These are phyloP conservation scores for Cercospora sp. DNA, from an alignment of 2,329 filamentous ascomycete species.

Conservation along the genomic window DNA sequence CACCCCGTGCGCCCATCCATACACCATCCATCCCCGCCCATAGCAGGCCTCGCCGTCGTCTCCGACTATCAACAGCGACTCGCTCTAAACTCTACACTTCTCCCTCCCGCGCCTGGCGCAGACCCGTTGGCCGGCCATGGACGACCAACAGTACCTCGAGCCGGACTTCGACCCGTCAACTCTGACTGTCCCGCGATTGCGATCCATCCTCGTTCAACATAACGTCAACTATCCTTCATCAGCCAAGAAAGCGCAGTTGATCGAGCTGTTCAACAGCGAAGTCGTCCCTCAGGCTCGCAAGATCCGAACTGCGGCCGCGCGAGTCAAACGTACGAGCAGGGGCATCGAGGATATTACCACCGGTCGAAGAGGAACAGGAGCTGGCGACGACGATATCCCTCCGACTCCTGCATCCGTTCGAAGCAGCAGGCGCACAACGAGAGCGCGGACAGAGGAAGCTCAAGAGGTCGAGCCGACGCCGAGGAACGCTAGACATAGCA, in stretches of 20 bases:
- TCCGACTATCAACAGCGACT: neutral
- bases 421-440: conserved; percentile 34
- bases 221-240: conserved; percentile 81
- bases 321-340: conserved; percentile 80
- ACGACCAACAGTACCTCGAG: conserved; percentile 80
- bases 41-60: neutral
- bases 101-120: neutral
- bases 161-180: conserved; percentile 79
- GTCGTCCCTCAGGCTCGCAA: conserved; percentile 76
- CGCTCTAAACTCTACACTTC: neutral
- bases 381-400: conserved; percentile 55
- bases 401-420: conserved; percentile 39
- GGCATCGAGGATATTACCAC: conserved; percentile 72
- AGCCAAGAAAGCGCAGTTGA: conserved; percentile 86
- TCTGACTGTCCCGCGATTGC: conserved; percentile 83
- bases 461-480: conserved; percentile 35
- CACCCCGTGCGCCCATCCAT: neutral
- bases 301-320: conserved; percentile 71
- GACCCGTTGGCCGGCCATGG: conserved; percentile 32
- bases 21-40: neutral
- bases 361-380: conserved; percentile 56
- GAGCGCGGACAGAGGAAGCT: conserved; percentile 43
- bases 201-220: conserved; percentile 87
- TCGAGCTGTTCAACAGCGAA: conserved; percentile 78
- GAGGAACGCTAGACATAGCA: conserved; percentile 35